Evolutionary conservation across 2,329 filamentous ascomycete genomes (phyloP), one percentile per base, ranked within the genome.

Genomic region (Fusarium brevicatenulatum): DNA sequence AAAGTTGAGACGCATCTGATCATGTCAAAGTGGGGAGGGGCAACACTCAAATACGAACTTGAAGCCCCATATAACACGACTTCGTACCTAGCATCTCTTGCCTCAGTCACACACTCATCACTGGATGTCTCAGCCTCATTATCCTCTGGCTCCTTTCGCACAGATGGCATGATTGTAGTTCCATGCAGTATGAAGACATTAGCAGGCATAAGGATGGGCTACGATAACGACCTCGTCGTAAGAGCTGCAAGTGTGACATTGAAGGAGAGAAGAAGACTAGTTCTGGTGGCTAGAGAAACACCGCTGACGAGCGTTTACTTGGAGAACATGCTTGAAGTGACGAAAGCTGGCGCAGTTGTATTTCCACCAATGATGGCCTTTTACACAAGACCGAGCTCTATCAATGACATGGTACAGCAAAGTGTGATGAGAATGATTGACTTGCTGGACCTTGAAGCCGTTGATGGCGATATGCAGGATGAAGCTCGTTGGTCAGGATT

Each of bases 31-130:
- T 50, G 47, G 47, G 47, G 47, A 50, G 47, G 47, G 10, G 7
- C 30, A 23, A 34, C 30, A 9, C 16, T 50, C 5, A 50, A 50
- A 23, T 50, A 50, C 11, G 10, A 50, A 12, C 47, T 50, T 5
- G 30, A 50, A 23, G 30, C 30, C 1, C 7, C 47, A 50, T 34
- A 18, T 0, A 23, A 50, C 5, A 34, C 5, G 7, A 0, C 21
- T 12, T 34, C 7, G 1, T 50, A 34, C 4, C 7, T 34, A 3
- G 47, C 12, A 4, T 50, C 30, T 32, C 3, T 50, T 32, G 10
- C 16, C 6, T 34, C 47, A 3, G 47, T 9, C 10, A 34, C 3
- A 1, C 7, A 50, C 47, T 50, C 47, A 6, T 34, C 47, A 0
- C 28, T 50, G 3, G 47, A 50, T 18, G 47, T 50, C 3, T 50